Evolutionary conservation across 2,329 filamentous ascomycete genomes (phyloP).

Genomic region (Trichoderma guizhouense): DNA sequence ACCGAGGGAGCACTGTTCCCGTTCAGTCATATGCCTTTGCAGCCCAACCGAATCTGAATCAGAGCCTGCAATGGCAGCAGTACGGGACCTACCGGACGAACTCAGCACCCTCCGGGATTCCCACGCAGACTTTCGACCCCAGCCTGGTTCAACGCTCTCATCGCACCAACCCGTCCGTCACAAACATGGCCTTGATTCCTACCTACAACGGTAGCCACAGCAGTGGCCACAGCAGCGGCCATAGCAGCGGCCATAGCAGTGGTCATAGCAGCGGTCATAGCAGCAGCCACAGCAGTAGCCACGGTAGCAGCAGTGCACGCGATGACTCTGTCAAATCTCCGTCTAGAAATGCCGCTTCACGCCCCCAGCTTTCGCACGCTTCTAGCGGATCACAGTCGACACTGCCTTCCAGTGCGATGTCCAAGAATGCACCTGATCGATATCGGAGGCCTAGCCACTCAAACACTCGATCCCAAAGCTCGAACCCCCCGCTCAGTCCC

Average conservation of each 20-base stretch:
- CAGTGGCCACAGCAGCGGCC: not conserved
- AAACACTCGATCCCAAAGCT: constrained; percentile 35
- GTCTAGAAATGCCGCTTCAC: constrained; percentile 40
- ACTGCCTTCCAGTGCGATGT: constrained; percentile 36
- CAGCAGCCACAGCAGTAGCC: constrained; percentile 31
- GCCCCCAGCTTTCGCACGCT: constrained; percentile 42
- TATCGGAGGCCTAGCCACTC: constrained; percentile 65
- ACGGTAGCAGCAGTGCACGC: constrained; percentile 45
- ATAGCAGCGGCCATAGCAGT: not conserved
- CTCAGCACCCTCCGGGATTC: constrained; percentile 44
- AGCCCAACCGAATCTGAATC: constrained; percentile 63
- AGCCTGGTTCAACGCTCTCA: constrained; percentile 24
- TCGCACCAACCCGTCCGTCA: constrained; percentile 39
- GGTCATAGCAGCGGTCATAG: not conserved
- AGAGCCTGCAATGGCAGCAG: constrained; percentile 50
- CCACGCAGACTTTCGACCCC: constrained; percentile 27
- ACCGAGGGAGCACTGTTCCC: constrained; percentile 55
- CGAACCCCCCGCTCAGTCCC: constrained; percentile 21
- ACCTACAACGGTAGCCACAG: constrained; percentile 34
- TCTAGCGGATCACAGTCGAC: constrained; percentile 46
- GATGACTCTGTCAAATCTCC: constrained; percentile 51
- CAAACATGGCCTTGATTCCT: constrained; percentile 39
- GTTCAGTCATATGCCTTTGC: constrained; percentile 77
- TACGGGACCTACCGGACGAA: constrained; percentile 46
- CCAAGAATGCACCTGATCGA: constrained; percentile 64